phyloP scores from a whole-genome alignment of 139 green algal genomes.

The Tetratostichococcus sp. region DNA sequence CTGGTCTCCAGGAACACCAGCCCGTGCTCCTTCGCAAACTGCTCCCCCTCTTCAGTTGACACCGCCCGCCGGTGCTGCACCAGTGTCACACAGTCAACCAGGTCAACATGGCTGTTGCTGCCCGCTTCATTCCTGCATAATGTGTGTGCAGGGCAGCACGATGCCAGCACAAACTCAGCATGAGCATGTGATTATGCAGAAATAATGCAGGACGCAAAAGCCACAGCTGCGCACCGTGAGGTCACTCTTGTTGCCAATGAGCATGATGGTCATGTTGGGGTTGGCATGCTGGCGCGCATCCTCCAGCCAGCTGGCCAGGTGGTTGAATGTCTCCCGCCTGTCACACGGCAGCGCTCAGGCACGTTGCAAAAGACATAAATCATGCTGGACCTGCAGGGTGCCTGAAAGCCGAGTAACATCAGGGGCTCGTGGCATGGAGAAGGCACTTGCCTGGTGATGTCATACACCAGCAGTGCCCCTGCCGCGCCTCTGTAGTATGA shows the following conservation, averaged over 20 bases:
- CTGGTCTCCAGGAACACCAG: slow-evolving; percentile 98
- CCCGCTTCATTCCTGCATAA: too few relatives aligned
- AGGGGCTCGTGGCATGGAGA: too few relatives aligned
- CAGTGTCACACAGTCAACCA: slow-evolving; percentile 1
- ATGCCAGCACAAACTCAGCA: too few relatives aligned
- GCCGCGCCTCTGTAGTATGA: slow-evolving; percentile 98
- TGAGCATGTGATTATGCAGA: too few relatives aligned
- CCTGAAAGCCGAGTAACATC: neutral
- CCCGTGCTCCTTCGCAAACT: slow-evolving; percentile 97
- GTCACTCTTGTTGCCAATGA: slow-evolving; percentile 99
- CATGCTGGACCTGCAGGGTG: neutral
- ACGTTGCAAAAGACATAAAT: too few relatives aligned
- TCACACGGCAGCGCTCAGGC: too few relatives aligned
- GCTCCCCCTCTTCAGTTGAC: slow-evolving; percentile 93
- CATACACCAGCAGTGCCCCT: slow-evolving; percentile 97
- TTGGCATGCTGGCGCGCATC: slow-evolving; percentile 98
- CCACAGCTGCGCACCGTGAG: slow-evolving; percentile 71
- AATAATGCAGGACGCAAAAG: too few relatives aligned
- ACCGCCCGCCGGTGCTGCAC: slow-evolving; percentile 85
- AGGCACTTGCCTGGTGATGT: slow-evolving; percentile 88
- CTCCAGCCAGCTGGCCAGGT: slow-evolving; percentile 96
- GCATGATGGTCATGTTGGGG: slow-evolving; percentile 99
- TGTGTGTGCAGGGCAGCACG: too few relatives aligned
- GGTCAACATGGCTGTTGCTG: too few relatives aligned
- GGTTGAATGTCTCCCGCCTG: slow-evolving; percentile 96